Base-by-base conservation (phyloP, 768 basidiomycete species). In the Baorangia bicolor region DNA sequence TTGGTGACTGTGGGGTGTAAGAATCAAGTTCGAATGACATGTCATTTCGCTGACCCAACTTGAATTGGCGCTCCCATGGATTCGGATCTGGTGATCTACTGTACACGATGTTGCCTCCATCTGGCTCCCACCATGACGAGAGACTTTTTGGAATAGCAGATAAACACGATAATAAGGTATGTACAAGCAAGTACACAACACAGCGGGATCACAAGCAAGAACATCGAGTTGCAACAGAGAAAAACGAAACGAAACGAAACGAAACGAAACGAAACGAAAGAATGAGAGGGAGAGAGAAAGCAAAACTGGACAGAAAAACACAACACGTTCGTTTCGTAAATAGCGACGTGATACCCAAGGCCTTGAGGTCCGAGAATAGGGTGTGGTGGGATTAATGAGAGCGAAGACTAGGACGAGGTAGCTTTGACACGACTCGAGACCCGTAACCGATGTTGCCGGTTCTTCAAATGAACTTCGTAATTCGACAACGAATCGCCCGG, bases 401-500 rank as follows among this genome's bases (percentile, higher is more conserved):
- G 41, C 38, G 25, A 42, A 18, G 41, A 42, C 61, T 69, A 70
- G 51, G 66, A 60, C 53, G 67, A 51, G 27, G 34, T 9, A 35
- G 23, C 20, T 45, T 58, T 62, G 49, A 66, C 16, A 39, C 90
- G 86, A 23, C 81, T 80, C 63, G 82, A 84, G 31, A 93, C 91
- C 49, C 85, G 82, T 59, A 81, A 78, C 37, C 91, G 84, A 72
- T 94, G 92, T 67, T 83, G 81, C 47, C 90, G 82, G 64, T 94
- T 93, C 76, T 85, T 88, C 51, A 99, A 75, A 75, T 99, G 96
- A 12, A 97, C 89, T 67, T 94, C 90, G 63, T 94, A 98, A 69
- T 98, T 97, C 25, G 81, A 78, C 46, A 98, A 73, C 12, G 91
- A 90, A 73, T 95, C 88, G 9, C 81, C 88, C 12, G 92, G 92